These are phyloP conservation scores for Hypoxylon rubiginosum DNA, from an alignment of 2,329 filamentous ascomycete genomes.

Conservation along the genomic window DNA sequence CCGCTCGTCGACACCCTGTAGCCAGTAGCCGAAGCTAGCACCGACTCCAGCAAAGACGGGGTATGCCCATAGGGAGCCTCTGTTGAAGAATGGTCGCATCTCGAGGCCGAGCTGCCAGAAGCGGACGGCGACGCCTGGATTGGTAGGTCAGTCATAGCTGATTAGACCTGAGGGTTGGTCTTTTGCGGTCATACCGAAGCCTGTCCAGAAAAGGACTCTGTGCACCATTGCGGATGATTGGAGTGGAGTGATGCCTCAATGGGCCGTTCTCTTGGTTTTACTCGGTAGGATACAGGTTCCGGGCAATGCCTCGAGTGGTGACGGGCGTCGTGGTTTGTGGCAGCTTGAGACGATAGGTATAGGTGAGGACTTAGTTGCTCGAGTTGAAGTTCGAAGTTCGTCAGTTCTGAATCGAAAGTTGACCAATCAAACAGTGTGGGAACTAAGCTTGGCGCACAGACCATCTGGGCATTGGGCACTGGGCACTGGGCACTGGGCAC, in stretches of 20 bases:
- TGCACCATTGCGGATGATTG: conserved; percentile 65
- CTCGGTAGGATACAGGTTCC: conserved; percentile 25
- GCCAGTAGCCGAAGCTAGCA: conserved; percentile 96
- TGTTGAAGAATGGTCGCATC: conserved; percentile 94
- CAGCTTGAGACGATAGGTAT: conserved; percentile 22
- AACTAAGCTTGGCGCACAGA: conserved; percentile 36
- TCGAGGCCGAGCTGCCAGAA: conserved; percentile 98
- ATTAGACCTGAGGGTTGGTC: not conserved
- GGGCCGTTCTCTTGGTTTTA: conserved; percentile 32
- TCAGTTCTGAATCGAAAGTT: conserved; percentile 19
- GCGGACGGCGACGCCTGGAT: conserved; percentile 85
- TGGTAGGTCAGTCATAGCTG: conserved; percentile 39
- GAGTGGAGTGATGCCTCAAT: conserved; percentile 43
- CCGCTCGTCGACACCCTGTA: conserved; percentile 87
- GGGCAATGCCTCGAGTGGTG: conserved; percentile 18
- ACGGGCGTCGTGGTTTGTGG: conserved; percentile 28
- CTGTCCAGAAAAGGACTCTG: conserved; percentile 84
- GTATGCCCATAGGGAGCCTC: conserved; percentile 88
- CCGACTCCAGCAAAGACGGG: conserved; percentile 88
- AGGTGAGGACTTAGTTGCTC: conserved; percentile 20
- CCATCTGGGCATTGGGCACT: too few species aligned
- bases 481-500: too few species aligned
- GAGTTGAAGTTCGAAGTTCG: conserved; percentile 30
- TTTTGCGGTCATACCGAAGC: conserved; percentile 79
- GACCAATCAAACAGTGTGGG: conserved; percentile 27